A percentile compares a stretch with the other conserved stretches of the same genome.
These are phyloP conservation scores for Stephania japonica DNA, from an alignment of 164 flowering plant genomes.

Conservation along the genomic window DNA sequence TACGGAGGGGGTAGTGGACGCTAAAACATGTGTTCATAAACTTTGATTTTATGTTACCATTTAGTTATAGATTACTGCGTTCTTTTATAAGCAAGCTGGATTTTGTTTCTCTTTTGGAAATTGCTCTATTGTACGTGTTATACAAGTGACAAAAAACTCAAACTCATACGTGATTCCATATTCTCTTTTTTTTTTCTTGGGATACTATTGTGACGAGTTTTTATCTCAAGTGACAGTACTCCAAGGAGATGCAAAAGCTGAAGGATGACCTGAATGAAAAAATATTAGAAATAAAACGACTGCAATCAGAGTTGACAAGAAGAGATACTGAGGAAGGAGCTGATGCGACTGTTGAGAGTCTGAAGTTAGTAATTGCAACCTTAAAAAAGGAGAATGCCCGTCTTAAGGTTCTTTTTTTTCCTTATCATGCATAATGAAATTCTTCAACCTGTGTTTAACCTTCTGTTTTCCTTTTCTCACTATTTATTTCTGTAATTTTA, in stretches of 20 bases:
- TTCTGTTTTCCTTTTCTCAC: background rate
- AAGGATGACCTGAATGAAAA: slow-evolving; percentile 54
- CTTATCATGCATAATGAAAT: background rate
- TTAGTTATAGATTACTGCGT: too few species aligned
- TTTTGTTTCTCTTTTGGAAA: too few species aligned
- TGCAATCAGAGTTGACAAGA: slow-evolving; percentile 56
- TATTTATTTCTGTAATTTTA: background rate
- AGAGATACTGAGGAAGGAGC: slow-evolving; percentile 31
- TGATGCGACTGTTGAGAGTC: slow-evolving; percentile 29
- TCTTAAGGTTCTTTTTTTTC: slow-evolving; percentile 50
- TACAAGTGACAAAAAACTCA: too few species aligned
- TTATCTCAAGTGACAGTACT: slow-evolving; percentile 32
- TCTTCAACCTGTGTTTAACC: background rate
- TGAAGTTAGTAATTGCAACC: slow-evolving; percentile 40
- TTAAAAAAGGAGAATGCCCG: slow-evolving; percentile 61
- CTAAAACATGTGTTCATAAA: too few species aligned
- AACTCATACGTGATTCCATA: too few species aligned
- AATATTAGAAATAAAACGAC: slow-evolving; percentile 43
- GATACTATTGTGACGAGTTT: background rate
- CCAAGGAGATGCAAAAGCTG: slow-evolving; percentile 44
- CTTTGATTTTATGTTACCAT: too few species aligned
- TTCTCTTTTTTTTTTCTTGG: too few species aligned
- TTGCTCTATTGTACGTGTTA: too few species aligned
- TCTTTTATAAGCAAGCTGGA: too few species aligned
- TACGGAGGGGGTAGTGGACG: too few species aligned